Conservation (phyloP, 768 basidiomycete genomes). For the Mycena olivaceomarginata region DNA sequence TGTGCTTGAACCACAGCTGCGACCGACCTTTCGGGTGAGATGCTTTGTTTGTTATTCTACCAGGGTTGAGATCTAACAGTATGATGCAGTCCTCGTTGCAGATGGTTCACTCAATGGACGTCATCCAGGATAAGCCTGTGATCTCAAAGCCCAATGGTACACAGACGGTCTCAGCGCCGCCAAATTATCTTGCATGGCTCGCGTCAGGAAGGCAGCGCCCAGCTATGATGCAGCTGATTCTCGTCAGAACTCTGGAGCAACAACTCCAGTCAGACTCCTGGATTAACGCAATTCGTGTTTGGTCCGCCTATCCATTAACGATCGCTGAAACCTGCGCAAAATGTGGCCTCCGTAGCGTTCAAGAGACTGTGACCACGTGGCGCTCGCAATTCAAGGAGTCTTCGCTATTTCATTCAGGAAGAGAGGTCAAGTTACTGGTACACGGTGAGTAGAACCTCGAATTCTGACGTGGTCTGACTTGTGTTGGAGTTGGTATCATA, state of each 20-base stretch:
- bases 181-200: slow-evolving; percentile 29
- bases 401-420: slow-evolving; percentile 25
- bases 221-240: slow-evolving; percentile 27
- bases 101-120: slow-evolving; percentile 36
- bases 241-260: slow-evolving; percentile 27
- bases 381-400: slow-evolving; percentile 32
- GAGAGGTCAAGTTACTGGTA: slow-evolving; percentile 27
- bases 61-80: background rate
- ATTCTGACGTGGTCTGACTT: background rate
- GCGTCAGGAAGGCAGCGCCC: slow-evolving; percentile 29
- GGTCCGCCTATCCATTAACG: slow-evolving; percentile 23
- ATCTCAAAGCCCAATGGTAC: slow-evolving; percentile 21
- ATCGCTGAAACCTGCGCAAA: slow-evolving; percentile 28
- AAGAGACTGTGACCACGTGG: slow-evolving; percentile 3
- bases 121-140: slow-evolving; percentile 36
- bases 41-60: background rate
- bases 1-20: slow-evolving; percentile 31
- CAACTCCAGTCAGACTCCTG: slow-evolving; percentile 31
- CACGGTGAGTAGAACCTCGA: slow-evolving; percentile 13
- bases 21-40: slow-evolving; percentile 30
- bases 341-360: slow-evolving; percentile 1
- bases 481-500: slow-evolving; percentile 40
- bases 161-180: background rate
- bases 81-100: slow-evolving; percentile 26
- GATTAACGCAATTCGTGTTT: background rate